phyloP scores from a whole-genome alignment of 83 land plant genomes.

The Larix sibirica region DNA sequence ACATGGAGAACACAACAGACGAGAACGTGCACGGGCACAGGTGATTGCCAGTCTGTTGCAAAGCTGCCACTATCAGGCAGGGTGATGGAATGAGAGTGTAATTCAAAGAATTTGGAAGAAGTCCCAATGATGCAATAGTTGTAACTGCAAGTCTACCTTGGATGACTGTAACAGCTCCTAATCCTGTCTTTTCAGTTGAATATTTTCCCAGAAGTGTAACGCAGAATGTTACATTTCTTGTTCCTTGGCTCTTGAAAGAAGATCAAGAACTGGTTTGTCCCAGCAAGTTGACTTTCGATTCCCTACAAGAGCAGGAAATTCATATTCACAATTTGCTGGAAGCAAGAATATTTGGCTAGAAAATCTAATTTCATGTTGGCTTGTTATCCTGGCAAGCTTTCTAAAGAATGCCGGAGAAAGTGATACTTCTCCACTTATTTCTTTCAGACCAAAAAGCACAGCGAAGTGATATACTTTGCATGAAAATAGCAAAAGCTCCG shows the following conservation, averaged over 20 bases:
- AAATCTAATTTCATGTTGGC: conserved; percentile 86
- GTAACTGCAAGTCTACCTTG: conserved; percentile 98
- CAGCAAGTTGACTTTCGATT: conserved; percentile 70
- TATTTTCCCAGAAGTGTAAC: conserved; percentile 78
- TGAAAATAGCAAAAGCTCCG: too few species aligned
- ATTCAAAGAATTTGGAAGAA: conserved; percentile 36
- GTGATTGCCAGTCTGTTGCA: conserved; percentile 60
- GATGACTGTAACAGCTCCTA: conserved; percentile 98
- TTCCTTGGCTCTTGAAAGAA: conserved; percentile 55
- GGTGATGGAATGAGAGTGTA: conserved; percentile 57
- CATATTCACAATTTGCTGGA: conserved; percentile 94
- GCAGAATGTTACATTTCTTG: conserved; percentile 86
- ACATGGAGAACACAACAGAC: too few species aligned
- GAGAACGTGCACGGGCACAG: too few species aligned
- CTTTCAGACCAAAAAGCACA: too few species aligned
- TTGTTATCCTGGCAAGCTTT: conserved; percentile 98
- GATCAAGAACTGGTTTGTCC: conserved; percentile 95
- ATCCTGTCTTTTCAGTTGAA: conserved; percentile 82
- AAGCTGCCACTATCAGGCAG: conserved; percentile 84
- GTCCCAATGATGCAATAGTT: conserved; percentile 90
- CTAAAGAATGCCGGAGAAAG: conserved; percentile 32
- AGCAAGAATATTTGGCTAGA: conserved; percentile 74
- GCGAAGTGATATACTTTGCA: too few species aligned
- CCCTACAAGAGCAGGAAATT: conserved; percentile 88
- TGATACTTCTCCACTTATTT: too few species aligned